Evolutionary conservation across 1,284 basidiomycete species (phyloP), one percentile per base, ranked within the genome.

Genomic region (Puccinia triticina): DNA sequence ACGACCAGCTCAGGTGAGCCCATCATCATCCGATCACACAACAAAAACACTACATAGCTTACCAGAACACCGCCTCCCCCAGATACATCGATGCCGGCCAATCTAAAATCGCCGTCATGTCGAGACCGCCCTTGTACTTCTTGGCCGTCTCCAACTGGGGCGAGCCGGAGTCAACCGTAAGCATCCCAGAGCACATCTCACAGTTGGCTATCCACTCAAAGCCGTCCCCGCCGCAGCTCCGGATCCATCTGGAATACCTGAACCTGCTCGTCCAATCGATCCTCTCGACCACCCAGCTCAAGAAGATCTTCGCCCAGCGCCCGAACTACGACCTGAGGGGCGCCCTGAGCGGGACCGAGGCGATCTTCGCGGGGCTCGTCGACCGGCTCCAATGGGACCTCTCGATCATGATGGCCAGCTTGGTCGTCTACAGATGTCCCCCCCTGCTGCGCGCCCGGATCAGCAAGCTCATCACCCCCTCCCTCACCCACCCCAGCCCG

Each of bases 211-310:
- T n/a, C n/a, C n/a, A n/a, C n/a, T n/a, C n/a, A n/a, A n/a, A n/a
- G n/a, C n/a, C n/a, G n/a, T n/a, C n/a, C n/a, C n/a, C n/a, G n/a
- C n/a, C n/a, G n/a, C n/a, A 97, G 95, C 92, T 93, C 84, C 91
- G 95, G 71, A 91, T 92, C 69, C 96, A 98, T 88, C 90, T 99
- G 84, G 96, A 98, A 87, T 96, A 96, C 87, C 89, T 99, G 12
- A 93, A 99, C 86, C 89, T 96, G 3, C 95, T 97, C 87, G 93
- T 98, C 74, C 88, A 98, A 71, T 95, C 93, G 84, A 91, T 98
- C 37, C 91, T 98, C 48, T 93, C 95, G 0, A 92, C 91, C 0
- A 89, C 92, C 11, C 95, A 98, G 87, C 89, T 99, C 5, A 90
- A 91, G 43, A 90, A 91, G 57, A 93, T 96, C 84, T 98, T 99